Conservation (phyloP, 495 filamentous ascomycete species). For the Saxispiralis lemnorum region DNA sequence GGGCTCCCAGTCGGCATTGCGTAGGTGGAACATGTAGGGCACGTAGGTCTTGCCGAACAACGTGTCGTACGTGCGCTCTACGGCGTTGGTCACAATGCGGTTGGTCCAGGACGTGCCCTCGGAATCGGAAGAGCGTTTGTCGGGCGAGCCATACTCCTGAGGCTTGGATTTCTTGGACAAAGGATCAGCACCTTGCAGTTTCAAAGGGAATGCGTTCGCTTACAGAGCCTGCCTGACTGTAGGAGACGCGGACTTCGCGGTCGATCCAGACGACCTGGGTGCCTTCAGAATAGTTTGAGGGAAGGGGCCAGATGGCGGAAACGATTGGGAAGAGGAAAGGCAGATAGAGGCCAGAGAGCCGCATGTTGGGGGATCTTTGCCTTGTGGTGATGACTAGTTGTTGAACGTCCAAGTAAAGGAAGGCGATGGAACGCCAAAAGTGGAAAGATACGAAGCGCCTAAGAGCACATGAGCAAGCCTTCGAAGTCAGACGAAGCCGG, state of each 20-base stretch:
- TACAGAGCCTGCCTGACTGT: conserved; percentile 28
- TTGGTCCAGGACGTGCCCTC: conserved; percentile 6
- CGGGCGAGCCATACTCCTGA: not conserved
- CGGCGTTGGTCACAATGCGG: conserved; percentile 25
- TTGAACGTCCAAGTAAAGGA: too few relatives aligned
- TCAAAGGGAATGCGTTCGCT: not conserved
- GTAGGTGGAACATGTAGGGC: conserved; percentile 58
- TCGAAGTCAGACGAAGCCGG: not conserved
- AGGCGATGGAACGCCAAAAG: too few relatives aligned
- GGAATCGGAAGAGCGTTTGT: not conserved
- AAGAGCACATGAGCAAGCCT: not conserved
- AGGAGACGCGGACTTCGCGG: conserved; percentile 33
- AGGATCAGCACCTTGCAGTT: too few relatives aligned
- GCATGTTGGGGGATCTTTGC: too few relatives aligned
- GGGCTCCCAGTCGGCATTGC: conserved; percentile 45
- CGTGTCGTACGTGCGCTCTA: conserved; percentile 29
- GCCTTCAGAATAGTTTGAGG: conserved; percentile 34
- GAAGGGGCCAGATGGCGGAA: conserved; percentile 43
- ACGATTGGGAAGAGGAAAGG: not conserved
- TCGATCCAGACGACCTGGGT: conserved; percentile 38
- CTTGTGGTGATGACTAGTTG: not conserved
- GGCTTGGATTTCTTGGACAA: not conserved
- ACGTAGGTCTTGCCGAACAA: conserved; percentile 47
- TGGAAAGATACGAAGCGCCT: too few relatives aligned
- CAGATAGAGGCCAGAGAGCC: too few relatives aligned